Conservation (phyloP, 306 rosid genomes). For the Dalbergia oliveri region DNA sequence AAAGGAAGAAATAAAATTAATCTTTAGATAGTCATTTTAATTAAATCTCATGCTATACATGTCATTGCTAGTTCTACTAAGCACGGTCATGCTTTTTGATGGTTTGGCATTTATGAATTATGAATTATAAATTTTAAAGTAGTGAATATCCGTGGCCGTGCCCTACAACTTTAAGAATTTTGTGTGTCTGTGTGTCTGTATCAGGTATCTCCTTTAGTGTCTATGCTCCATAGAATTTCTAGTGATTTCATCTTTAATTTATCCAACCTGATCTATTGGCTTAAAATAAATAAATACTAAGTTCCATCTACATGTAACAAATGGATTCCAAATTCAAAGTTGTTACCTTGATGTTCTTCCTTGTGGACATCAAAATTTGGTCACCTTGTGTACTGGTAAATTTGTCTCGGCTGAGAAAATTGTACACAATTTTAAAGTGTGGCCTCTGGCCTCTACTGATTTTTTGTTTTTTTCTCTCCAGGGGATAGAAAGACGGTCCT, state of each 20-base stretch:
- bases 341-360: no score
- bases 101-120: no score
- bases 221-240: no score
- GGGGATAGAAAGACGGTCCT: conserved; percentile 10
- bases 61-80: background rate
- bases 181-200: background rate
- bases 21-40: background rate
- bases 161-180: background rate
- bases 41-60: no score
- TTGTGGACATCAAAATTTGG: no score
- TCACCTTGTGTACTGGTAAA: background rate
- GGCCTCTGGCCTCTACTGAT: conserved; percentile 8
- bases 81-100: background rate
- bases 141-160: background rate
- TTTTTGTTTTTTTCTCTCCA: background rate
- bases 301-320: no score
- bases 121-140: no score
- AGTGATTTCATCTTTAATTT: no score
- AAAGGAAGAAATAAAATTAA: no score
- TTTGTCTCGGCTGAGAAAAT: background rate
- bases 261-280: no score
- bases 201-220: background rate
- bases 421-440: background rate
- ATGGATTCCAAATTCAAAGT: no score
- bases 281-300: no score